A percentile compares a stretch with the other conserved stretches of the same genome.
These are phyloP conservation scores for Cryptosporidium sp. DNA, from an alignment of 169 alveolate genomes.

Conservation along the genomic window DNA sequence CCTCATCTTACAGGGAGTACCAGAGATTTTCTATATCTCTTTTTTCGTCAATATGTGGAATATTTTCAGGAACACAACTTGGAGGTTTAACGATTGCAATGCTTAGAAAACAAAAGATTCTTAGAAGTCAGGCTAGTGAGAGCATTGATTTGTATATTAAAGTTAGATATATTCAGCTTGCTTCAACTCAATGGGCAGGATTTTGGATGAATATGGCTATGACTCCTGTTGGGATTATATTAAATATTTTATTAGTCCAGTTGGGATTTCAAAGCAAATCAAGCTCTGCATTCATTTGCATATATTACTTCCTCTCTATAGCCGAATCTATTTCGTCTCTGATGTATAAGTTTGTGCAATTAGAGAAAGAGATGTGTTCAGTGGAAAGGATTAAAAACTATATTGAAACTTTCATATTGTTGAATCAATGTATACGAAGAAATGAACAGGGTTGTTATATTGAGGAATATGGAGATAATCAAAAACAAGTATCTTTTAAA, in stretches of 20 bases:
- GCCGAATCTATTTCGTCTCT: conserved; percentile 76
- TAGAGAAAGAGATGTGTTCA: conserved; percentile 81
- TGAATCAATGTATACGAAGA: not conserved
- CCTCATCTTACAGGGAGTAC: conserved; percentile 56
- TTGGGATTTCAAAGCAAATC: conserved; percentile 2
- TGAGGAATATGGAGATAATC: not conserved
- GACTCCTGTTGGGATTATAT: conserved; percentile 62
- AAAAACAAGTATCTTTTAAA: not conserved
- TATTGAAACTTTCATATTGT: not conserved
- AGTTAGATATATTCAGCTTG: conserved; percentile 43
- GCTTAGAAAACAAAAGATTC: conserved; percentile 18
- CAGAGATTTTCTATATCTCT: conserved; percentile 47
- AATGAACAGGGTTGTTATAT: not conserved
- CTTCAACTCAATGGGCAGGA: conserved; percentile 70
- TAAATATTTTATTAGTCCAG: conserved; percentile 7
- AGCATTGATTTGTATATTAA: conserved; percentile 31
- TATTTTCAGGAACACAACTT: conserved; percentile 36
- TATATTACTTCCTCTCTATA: conserved; percentile 76
- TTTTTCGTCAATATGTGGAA: conserved; percentile 43
- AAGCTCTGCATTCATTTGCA: conserved; percentile 26
- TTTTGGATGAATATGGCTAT: conserved; percentile 57
- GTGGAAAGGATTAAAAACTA: conserved; percentile 72
- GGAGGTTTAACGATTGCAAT: conserved; percentile 23
- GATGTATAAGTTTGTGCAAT: conserved; percentile 69
- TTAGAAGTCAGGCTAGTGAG: conserved; percentile 18